Base-by-base conservation (phyloP, 192 early-diverging fungal species). In the Polychytrium aggregatum region DNA sequence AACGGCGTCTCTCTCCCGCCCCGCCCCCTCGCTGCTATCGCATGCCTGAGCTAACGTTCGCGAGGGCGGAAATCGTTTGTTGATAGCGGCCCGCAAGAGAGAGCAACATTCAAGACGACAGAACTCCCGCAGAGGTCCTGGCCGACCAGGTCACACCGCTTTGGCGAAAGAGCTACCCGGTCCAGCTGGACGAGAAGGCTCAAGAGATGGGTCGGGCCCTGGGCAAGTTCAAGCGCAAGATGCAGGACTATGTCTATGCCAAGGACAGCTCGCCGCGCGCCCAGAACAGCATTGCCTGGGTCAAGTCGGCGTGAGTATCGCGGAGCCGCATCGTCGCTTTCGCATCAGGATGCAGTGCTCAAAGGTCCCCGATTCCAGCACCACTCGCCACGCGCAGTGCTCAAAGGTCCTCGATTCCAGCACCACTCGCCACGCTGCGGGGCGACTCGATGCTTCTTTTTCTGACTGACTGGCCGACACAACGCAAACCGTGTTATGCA, bases 101-200 rank as follows among this genome's bases (percentile, higher is more conserved):
- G n/a, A n/a, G n/a, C n/a, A n/a, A n/a, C n/a, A n/a, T n/a, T n/a
- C n/a, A n/a, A n/a, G n/a, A n/a, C n/a, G n/a, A n/a, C n/a, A n/a
- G n/a, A n/a, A n/a, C n/a, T n/a, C n/a, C n/a, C n/a, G n/a, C n/a
- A n/a, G n/a, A n/a, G n/a, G n/a, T 14, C 33, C 55, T 87, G 28
- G 68, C 69, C 21, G 79, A 82, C 57, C 82, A 86, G 64, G 75
- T 84, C 16, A 86, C 82, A 0, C 82, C 83, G 26, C 63, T 82
- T 21, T 71, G 75, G 67, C 76, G 63, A 52, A 37, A 62, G 14
- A 45, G 74, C 0, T 86, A 86, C 55, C 59, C 64, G 14, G 61
- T 67, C 5, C 83, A 86, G 59, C 53, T 86, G 28, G 34, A 62
- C 18, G 46, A 55, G 24, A 86, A 82, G 50, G 40, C 48, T n/a